Base-by-base conservation (phyloP, 306 rosid genomes). In the Datisca glomerata region DNA sequence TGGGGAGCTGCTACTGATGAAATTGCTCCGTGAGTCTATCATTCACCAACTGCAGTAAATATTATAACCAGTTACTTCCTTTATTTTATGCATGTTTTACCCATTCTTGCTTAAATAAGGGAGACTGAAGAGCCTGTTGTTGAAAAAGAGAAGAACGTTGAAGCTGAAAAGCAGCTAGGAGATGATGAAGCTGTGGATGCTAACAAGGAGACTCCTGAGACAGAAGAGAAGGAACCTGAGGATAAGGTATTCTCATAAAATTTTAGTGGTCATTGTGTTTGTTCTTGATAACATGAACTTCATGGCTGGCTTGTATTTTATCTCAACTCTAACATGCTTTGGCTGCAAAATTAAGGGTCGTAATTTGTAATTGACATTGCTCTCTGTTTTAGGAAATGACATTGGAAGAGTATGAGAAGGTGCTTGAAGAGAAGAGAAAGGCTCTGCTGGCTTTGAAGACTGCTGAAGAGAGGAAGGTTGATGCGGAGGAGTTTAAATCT, bases 391-490 rank as follows among this genome's bases (percentile, higher is more conserved):
- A 87, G 97, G 97, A 87, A 56, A 83, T 87, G 97, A 87, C 97
- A 45, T 47, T 87, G 53, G 97, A 76, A 59, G 94, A 87, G 55
- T 87, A 87, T 8, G 63, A 87, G 68, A 87, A 87, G 70, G 45
- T 87, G 7, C 64, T 55, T 24, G 93, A 87, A 56, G 97, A 76
- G 74, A 87, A 78, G 77, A 80, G 94, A 41, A 87, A 79, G 76
- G 69, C 74, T 35, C 49, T 87, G 53, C 65, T 47, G 47, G 60
- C 89, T 3, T 60, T 65, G 22, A 87, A 74, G 72, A n/a, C n/a
- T n/a, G 57, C 49, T 17, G 85, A 83, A 55, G 89, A 41, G 28
- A 79, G 97, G 46, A 87, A 83, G 64, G 94, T 81, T 4, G 86
- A 75, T 40, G 37, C 23, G 35, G 72, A 76, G 50, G 93, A 51